Base-by-base conservation (phyloP, 176 grass and related monocot species). In the Elymus sibiricus region DNA sequence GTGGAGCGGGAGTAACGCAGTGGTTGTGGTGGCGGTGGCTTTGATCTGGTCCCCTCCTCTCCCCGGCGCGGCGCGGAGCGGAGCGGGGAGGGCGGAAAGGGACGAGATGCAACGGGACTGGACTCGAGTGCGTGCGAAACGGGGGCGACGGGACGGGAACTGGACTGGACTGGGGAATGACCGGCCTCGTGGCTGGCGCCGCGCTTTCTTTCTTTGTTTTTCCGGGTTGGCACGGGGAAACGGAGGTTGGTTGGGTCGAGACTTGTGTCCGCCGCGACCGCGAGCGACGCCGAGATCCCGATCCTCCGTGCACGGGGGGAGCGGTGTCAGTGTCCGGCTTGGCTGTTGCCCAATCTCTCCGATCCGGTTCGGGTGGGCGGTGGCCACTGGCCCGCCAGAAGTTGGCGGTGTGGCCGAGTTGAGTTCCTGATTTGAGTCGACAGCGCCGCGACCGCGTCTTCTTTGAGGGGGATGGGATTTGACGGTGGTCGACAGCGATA, bases 141-240 rank as follows among this genome's bases (percentile, higher is more conserved):
- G 72, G 43, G 32, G 73, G 66, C 21, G 55, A 56, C 19, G 53
- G 53, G 7, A 40, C 39, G 2, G 29, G 79, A 77, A 2, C 29
- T 29, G 62, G 10, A 25, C 59, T 53, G 49, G 55, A 58, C 17
- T 27, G 60, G 9, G 60, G 80, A 47, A 17, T 27, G 77, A 85
- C 88, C 77, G 76, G 70, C 79, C 89, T 90, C 89, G 89, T 87
- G 80, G 74, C 5, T 71, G 72, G 79, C 84, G 79, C 79, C 72
- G 78, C 83, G 88, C 83, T 8, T 12, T 59, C 53, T 80, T 64
- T 29, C 29, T 29, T 29, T 29, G 29, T 29, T 83, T 59, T 34
- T 26, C 10, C 43, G 49, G 49, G 16, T 53, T 25, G 69, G 24
- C 88, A 89, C 83, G 63, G 5, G 39, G 71, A 73, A 44, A 9